Evolutionary conservation across 1,139 yeast species (phyloP).

Genomic region (Fermentozyma sake): DNA sequence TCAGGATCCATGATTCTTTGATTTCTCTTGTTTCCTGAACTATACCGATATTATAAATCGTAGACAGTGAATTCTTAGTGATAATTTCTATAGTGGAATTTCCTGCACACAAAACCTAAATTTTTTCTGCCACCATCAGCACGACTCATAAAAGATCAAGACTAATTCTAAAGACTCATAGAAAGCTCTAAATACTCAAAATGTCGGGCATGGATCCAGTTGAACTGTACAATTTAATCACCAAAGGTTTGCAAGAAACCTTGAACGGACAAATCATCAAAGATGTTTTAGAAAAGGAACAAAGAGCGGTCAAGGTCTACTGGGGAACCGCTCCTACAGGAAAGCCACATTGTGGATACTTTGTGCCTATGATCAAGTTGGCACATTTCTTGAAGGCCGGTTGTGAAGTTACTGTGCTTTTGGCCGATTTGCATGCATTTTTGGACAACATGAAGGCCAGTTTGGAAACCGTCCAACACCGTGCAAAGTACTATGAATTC

Average conservation of each 20-base stretch:
- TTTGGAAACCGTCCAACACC: slow-evolving; percentile 79
- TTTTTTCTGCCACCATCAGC: too few relatives aligned
- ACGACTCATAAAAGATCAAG: too few relatives aligned
- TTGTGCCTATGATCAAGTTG: slow-evolving; percentile 94
- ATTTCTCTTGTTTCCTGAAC: too few relatives aligned
- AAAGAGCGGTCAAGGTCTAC: slow-evolving; percentile 80
- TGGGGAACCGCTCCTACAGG: slow-evolving; percentile 97
- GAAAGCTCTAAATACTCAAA: slow-evolving; percentile 1
- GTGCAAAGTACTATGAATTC: slow-evolving; percentile 85
- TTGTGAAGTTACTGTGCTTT: slow-evolving; percentile 83
- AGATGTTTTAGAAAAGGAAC: slow-evolving; percentile 72
- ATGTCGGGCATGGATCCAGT: slow-evolving; percentile 40
- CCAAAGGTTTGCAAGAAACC: slow-evolving; percentile 86
- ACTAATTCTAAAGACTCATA: too few relatives aligned
- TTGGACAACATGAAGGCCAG: slow-evolving; percentile 99
- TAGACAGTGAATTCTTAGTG: too few relatives aligned
- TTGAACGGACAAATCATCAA: slow-evolving; percentile 86
- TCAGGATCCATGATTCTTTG: slow-evolving; percentile 5
- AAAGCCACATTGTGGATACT: slow-evolving; percentile 96
- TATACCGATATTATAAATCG: too few relatives aligned
- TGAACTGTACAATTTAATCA: slow-evolving; percentile 73
- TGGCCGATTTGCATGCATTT: slow-evolving; percentile 97
- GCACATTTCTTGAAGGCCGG: slow-evolving; percentile 96
- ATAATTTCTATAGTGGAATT: too few relatives aligned
- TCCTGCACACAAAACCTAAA: too few relatives aligned